These are phyloP conservation scores for Casuarina glauca DNA, from an alignment of 306 rosid genomes.

Conservation along the genomic window DNA sequence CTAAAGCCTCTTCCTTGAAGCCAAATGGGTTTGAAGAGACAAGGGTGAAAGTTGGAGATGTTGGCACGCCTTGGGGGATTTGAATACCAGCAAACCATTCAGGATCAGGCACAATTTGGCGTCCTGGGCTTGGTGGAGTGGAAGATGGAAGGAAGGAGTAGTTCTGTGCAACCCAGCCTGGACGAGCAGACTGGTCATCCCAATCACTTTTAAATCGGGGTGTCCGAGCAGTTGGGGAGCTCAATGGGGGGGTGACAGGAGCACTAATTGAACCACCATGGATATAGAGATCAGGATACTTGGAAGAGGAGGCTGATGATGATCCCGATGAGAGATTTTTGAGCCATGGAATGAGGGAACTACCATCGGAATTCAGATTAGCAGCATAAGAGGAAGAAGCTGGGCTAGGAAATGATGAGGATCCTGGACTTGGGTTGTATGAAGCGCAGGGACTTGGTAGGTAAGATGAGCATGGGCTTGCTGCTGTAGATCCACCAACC, in stretches of 20 bases:
- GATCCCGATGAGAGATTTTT: slow-evolving; percentile 79
- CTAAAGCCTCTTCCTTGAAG: slow-evolving; percentile 61
- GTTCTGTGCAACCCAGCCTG: slow-evolving; percentile 54
- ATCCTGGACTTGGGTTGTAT: slow-evolving; percentile 86
- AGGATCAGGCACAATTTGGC: slow-evolving; percentile 56
- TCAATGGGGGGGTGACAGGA: slow-evolving; percentile 90
- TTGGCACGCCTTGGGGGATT: slow-evolving; percentile 65
- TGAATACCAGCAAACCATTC: slow-evolving; percentile 77
- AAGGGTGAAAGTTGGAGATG: slow-evolving; percentile 80
- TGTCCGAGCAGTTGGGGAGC: slow-evolving; percentile 82
- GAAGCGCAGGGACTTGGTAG: slow-evolving; percentile 81
- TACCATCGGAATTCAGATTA: slow-evolving; percentile 57
- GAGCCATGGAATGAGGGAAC: slow-evolving; percentile 90
- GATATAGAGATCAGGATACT: slow-evolving; percentile 56
- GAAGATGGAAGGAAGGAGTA: slow-evolving; percentile 69
- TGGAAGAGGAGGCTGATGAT: slow-evolving; percentile 75
- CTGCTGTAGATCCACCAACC: slow-evolving; percentile 60
- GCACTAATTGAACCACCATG: slow-evolving; percentile 79
- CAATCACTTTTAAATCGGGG: slow-evolving; percentile 59
- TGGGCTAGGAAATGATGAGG: slow-evolving; percentile 90
- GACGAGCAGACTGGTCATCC: slow-evolving; percentile 54
- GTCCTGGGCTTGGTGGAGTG: slow-evolving; percentile 85
- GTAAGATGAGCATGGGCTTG: slow-evolving; percentile 76
- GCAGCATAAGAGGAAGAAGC: slow-evolving; percentile 62
- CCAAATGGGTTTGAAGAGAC: slow-evolving; percentile 84